Percentiles rank a stretch among this genome's conserved stretches.
These are phyloP conservation scores for Oidiodendron maius DNA, from an alignment of 495 filamentous ascomycete species.

Conservation along the genomic window DNA sequence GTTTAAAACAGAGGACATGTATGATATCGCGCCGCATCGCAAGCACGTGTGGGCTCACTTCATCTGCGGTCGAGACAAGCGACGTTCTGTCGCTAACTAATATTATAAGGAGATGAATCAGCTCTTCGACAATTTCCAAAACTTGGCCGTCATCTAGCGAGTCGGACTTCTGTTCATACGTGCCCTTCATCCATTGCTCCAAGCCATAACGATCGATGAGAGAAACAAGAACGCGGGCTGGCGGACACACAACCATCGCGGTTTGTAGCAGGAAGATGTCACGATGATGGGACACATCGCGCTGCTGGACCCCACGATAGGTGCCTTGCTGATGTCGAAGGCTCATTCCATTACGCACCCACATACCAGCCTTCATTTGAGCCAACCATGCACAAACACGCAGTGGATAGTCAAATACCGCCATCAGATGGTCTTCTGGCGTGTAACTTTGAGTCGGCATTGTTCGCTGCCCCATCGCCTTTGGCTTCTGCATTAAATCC, in stretches of 20 bases:
- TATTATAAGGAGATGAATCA: conserved; percentile 89
- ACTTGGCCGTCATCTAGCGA: conserved; percentile 79
- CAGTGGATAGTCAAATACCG: conserved; percentile 87
- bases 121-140: conserved; percentile 90
- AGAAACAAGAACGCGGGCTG: conserved; percentile 77
- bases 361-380: conserved; percentile 97
- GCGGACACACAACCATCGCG: conserved; percentile 79
- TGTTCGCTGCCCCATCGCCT: conserved; percentile 45
- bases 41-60: conserved; percentile 55
- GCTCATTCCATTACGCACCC: conserved; percentile 96
- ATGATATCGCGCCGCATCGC: conserved; percentile 84
- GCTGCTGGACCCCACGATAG: conserved; percentile 78
- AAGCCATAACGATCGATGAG: conserved; percentile 89
- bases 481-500: conserved; percentile 54
- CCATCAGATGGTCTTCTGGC: conserved; percentile 75
- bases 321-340: conserved; percentile 90
- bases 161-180: conserved; percentile 57
- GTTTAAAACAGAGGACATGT: conserved; percentile 93
- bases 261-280: conserved; percentile 94
- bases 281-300: conserved; percentile 87
- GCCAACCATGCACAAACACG: conserved; percentile 93
- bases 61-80: conserved; percentile 65
- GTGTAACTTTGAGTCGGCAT: conserved; percentile 43
- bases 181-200: conserved; percentile 80
- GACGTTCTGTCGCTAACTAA: conserved; percentile 81